phyloP scores from a whole-genome alignment of 208 protist species.

The Wallacemonas collosoma region DNA sequence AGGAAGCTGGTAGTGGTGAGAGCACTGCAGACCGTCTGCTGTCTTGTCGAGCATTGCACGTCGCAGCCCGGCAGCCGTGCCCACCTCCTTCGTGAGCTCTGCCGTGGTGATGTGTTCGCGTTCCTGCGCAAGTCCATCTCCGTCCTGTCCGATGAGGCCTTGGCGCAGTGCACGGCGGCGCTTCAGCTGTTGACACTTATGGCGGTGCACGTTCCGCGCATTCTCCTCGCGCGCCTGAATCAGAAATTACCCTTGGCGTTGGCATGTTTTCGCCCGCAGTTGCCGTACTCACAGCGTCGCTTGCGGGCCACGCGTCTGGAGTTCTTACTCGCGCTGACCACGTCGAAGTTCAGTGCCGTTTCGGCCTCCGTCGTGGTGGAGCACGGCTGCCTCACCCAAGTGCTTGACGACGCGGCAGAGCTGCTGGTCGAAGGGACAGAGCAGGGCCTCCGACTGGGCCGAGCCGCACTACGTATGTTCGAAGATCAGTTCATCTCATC shows the following conservation, averaged over 20 bases:
- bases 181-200: conserved; percentile 65
- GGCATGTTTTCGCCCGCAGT: conserved; percentile 69
- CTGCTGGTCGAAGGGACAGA: conserved; percentile 81
- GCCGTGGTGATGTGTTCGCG: conserved; percentile 56
- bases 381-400: conserved; percentile 79
- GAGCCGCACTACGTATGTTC: conserved; percentile 57
- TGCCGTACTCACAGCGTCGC: conserved; percentile 82
- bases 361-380: conserved; percentile 60
- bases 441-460: conserved; percentile 47
- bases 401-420: conserved; percentile 85
- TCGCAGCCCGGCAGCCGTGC: conserved; percentile 24
- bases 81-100: conserved; percentile 61
- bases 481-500: conserved; percentile 66
- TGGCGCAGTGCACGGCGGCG: conserved; percentile 46
- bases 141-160: conserved; percentile 50
- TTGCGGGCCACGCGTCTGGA: conserved; percentile 54
- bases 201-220: conserved; percentile 56
- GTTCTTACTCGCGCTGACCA: conserved; percentile 75
- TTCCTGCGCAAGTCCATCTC: conserved; percentile 52
- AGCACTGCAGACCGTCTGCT: conserved; percentile 46
- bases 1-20: conserved; percentile 39
- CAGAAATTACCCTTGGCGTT: conserved; percentile 70
- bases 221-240: conserved; percentile 74
- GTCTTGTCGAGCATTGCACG: conserved; percentile 34
- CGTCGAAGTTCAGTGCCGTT: conserved; percentile 34